Evolutionary conservation across 2,329 filamentous ascomycete species (phyloP), one percentile per base, ranked within the genome.

Genomic region (Magnaporthales sp.): DNA sequence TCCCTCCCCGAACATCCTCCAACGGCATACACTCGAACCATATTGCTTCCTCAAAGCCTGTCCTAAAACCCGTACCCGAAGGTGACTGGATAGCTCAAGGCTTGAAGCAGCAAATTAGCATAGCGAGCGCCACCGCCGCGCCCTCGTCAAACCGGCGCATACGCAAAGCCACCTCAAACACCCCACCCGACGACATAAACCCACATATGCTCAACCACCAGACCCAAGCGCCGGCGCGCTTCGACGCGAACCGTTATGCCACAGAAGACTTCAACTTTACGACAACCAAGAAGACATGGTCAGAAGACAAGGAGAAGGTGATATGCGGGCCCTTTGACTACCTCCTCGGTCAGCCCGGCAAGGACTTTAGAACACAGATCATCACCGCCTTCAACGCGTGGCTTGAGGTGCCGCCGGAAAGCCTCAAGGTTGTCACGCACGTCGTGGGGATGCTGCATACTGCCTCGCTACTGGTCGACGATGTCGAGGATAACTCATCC

Each of bases 401-500:
- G 89, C 80, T 96, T 19, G 83, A 90, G 67, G 91, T 96, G 24
- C 91, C 92, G 0, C 75, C 83, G 9, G 83, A 87, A 68, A 87
- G 86, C 70, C 82, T 96, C 67, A 84, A 86, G 58, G 82, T 93
- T 68, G 94, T 96, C 73, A 93, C 89, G 30, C 87, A 86, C 68
- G 91, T 93, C 4, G 86, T 96, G 11, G 90, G 89, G 71, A 94
- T 94, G 91, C 83, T 96, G 62, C 92, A 96, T 77, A 94, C 92
- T 54, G 89, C 92, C 3, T 93, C 91, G 3, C 81, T 96, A 66
- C 85, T 96, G 27, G 86, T 96, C 67, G 92, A 96, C 77, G 93
- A 96, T 76, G 92, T 96, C 7, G 91, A 96, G 79, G 92, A 96
- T 78, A 72, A 70, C 58, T 93, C 90, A 2, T 78, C 87, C 69